Percentiles rank a stretch among this genome's conserved stretches.
Evolutionary conservation across 305 asterid species (phyloP).

Genomic region (Fraxinus floribunda): DNA sequence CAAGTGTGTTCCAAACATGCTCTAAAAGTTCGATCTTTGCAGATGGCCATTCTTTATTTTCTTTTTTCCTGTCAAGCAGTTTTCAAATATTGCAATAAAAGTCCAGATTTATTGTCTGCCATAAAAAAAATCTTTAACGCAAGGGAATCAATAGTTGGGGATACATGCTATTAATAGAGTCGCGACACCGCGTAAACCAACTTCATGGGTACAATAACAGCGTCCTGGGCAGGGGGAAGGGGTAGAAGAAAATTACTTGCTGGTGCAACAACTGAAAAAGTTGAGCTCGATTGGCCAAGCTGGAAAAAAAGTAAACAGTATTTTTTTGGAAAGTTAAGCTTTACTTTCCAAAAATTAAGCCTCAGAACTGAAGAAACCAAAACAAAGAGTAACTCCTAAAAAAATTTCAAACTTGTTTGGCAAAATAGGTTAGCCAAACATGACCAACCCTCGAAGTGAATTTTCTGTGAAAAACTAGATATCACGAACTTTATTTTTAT

Average conservation of each 20-base stretch:
- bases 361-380: not conserved
- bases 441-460: not conserved
- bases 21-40: not conserved
- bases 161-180: not conserved
- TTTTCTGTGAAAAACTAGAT: not conserved
- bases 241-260: not conserved
- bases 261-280: not conserved
- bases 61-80: not conserved
- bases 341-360: no score
- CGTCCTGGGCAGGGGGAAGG: not conserved
- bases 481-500: not conserved
- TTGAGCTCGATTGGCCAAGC: not conserved
- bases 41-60: not conserved
- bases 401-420: not conserved
- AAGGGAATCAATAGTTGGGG: not conserved
- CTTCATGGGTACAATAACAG: not conserved
- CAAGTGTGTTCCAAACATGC: not conserved
- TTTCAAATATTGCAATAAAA: not conserved
- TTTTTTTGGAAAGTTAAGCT: not conserved
- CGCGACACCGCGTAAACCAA: not conserved
- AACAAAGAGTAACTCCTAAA: not conserved
- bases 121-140: not conserved
- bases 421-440: not conserved
- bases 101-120: not conserved
- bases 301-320: not conserved